Percentiles rank a stretch among this genome's conserved stretches.
These are phyloP conservation scores for Colletotrichum somersetense DNA, from an alignment of 2,329 filamentous ascomycete genomes.

Conservation along the genomic window DNA sequence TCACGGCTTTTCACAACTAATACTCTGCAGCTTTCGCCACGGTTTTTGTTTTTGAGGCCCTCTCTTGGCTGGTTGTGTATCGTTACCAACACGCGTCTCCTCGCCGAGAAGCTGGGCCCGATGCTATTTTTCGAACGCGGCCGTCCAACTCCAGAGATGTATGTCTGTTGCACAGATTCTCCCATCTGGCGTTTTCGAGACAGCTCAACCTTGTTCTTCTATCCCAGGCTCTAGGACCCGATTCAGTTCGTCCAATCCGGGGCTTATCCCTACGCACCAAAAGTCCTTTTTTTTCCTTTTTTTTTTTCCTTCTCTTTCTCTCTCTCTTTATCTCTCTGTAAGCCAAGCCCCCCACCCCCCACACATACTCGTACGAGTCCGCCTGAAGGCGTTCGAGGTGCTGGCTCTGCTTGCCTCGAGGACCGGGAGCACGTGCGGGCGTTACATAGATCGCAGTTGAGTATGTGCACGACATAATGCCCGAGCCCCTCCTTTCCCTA, in stretches of 20 bases:
- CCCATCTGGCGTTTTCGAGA: background rate
- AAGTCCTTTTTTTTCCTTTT: background rate
- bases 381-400: background rate
- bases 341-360: background rate
- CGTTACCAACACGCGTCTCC: background rate
- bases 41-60: no score
- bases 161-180: background rate
- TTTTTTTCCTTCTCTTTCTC: background rate
- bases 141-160: background rate
- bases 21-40: background rate
- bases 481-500: no score
- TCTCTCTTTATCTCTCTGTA: background rate
- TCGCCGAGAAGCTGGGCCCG: background rate
- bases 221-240: background rate
- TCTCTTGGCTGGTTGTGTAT: background rate
- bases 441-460: background rate
- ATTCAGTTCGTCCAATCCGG: background rate
- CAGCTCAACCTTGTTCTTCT: background rate
- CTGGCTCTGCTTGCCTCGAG: background rate
- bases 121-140: background rate
- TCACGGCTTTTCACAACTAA: background rate
- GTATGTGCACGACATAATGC: background rate
- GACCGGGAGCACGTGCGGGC: background rate
- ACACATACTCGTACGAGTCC: background rate
- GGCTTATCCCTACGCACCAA: background rate